Conservation (phyloP, 1,284 basidiomycete species). For the Leccinum angustisporum region DNA sequence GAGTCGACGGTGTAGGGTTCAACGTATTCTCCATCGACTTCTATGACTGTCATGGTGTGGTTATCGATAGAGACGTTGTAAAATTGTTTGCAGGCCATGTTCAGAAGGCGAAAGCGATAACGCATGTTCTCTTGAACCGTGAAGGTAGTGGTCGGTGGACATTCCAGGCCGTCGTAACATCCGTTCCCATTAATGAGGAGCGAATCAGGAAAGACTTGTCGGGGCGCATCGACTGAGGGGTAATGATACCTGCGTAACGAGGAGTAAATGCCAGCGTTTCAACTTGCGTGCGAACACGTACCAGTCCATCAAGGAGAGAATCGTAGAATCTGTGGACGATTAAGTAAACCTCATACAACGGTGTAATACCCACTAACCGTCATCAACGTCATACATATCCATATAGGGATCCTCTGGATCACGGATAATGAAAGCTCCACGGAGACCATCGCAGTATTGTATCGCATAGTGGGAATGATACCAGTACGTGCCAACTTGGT, state of each 20-base stretch:
- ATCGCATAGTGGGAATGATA: conserved; percentile 27
- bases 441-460: background rate
- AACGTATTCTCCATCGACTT: conserved; percentile 39
- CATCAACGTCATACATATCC: conserved; percentile 42
- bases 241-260: conserved; percentile 33
- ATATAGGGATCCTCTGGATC: background rate
- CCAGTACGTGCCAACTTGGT: conserved; percentile 42
- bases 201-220: conserved; percentile 28
- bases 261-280: background rate
- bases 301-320: conserved; percentile 40
- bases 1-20: conserved; percentile 34
- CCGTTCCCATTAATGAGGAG: conserved; percentile 51
- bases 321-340: conserved; percentile 29
- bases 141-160: conserved; percentile 32
- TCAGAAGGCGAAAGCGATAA: conserved; percentile 43
- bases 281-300: conserved; percentile 14
- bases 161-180: conserved; percentile 32
- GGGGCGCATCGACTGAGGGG: conserved; percentile 14
- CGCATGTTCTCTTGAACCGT: conserved; percentile 24
- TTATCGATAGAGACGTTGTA: conserved; percentile 41
- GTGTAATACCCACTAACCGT: conserved; percentile 28
- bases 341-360: background rate
- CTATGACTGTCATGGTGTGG: conserved; percentile 38
- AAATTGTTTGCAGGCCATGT: conserved; percentile 39
- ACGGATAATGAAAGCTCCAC: background rate